Percentiles rank a stretch among this genome's conserved stretches.
These are phyloP conservation scores for Metschnikowia santaceciliae DNA, from an alignment of 805 yeast genomes.

Conservation along the genomic window DNA sequence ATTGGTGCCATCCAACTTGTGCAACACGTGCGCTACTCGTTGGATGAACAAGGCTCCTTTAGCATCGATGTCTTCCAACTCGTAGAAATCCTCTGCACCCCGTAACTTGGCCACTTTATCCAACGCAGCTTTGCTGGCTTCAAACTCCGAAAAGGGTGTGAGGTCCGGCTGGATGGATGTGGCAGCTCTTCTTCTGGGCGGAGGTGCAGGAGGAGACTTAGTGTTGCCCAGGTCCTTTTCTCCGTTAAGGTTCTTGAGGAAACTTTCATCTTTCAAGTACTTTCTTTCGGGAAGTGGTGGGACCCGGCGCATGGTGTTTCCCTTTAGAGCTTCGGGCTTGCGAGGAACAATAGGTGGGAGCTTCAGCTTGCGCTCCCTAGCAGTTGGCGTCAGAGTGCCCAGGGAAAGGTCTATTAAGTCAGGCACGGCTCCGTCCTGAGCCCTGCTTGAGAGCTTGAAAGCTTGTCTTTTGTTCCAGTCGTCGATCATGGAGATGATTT, in stretches of 20 bases:
- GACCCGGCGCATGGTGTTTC: slow-evolving; percentile 23
- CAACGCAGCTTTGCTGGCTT: slow-evolving; percentile 18
- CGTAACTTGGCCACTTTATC: slow-evolving; percentile 25
- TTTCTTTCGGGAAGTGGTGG: slow-evolving; percentile 34
- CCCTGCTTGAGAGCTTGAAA: background rate
- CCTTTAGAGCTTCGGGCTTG: slow-evolving; percentile 42
- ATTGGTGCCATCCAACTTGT: slow-evolving; percentile 24
- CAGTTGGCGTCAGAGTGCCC: slow-evolving; percentile 5
- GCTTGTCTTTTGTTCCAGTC: slow-evolving; percentile 14
- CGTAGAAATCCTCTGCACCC: slow-evolving; percentile 23
- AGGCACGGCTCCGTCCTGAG: slow-evolving; percentile 11
- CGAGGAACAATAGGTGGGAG: slow-evolving; percentile 46
- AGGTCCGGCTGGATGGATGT: background rate
- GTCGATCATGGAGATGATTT: slow-evolving; percentile 23
- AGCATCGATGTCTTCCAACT: slow-evolving; percentile 34
- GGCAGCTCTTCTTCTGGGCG: slow-evolving; percentile 10
- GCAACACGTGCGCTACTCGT: slow-evolving; percentile 28
- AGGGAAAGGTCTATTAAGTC: slow-evolving; percentile 40
- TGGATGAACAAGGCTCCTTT: slow-evolving; percentile 38
- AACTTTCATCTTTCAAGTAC: background rate
- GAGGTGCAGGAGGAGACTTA: slow-evolving; percentile 9
- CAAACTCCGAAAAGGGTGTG: slow-evolving; percentile 29
- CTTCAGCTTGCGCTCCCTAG: slow-evolving; percentile 8
- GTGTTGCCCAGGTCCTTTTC: background rate
- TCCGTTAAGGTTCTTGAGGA: background rate